Percentiles rank a stretch among this genome's conserved stretches.
phyloP scores from a whole-genome alignment of 73 alveolate species.

The Paramecium bursaria region DNA sequence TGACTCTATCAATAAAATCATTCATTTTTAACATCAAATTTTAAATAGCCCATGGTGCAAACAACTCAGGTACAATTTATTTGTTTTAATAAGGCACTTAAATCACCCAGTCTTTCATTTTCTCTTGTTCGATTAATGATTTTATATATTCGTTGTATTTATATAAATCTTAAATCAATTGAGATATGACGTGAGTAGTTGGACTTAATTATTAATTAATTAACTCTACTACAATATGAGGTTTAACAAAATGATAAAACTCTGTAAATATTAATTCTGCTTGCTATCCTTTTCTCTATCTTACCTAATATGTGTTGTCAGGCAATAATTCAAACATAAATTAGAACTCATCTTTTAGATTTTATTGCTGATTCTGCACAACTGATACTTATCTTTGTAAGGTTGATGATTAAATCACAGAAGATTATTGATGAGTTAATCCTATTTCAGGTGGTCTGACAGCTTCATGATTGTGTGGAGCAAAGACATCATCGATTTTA shows the following conservation, averaged over 20 bases:
- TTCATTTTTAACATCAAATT: background rate
- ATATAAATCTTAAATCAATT: slow-evolving; percentile 23
- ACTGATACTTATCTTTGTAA: slow-evolving; percentile 12
- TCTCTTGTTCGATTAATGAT: background rate
- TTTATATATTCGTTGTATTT: slow-evolving; percentile 43
- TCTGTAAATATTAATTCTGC: slow-evolving; percentile 25
- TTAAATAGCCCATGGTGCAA: slow-evolving; percentile 11
- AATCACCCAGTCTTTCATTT: slow-evolving; percentile 15
- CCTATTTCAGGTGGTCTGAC: slow-evolving; percentile 16
- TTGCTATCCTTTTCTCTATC: slow-evolving; percentile 18
- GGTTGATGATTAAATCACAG: background rate
- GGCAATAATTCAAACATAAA: slow-evolving; percentile 48
- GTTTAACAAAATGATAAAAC: slow-evolving; percentile 17
- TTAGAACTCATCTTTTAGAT: slow-evolving; percentile 26
- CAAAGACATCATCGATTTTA: slow-evolving; percentile 45
- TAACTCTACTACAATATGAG: background rate
- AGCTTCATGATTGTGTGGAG: slow-evolving; percentile 51
- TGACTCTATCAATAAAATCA: slow-evolving; percentile 14
- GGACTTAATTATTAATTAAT: background rate
- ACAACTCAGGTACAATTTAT: background rate
- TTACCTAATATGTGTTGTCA: slow-evolving; percentile 49
- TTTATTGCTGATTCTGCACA: background rate
- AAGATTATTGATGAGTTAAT: slow-evolving; percentile 6
- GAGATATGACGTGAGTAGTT: background rate
- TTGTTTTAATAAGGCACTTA: slow-evolving; percentile 16